Evolutionary conservation across 148 eudicot genomes (phyloP).

Genomic region (Suaeda aralocaspica): DNA sequence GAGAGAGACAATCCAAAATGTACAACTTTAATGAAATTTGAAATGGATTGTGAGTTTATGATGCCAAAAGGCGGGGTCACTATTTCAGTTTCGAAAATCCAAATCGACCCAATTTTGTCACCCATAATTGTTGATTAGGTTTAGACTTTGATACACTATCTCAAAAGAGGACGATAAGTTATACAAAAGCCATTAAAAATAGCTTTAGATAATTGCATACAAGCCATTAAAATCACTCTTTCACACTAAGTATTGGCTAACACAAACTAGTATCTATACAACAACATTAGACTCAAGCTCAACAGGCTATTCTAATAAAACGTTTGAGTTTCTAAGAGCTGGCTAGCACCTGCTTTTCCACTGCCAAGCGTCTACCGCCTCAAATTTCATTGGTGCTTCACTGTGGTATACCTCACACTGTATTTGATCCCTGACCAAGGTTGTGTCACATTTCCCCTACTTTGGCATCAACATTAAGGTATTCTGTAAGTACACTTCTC

Average conservation of each 20-base stretch:
- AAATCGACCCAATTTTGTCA: too few species aligned
- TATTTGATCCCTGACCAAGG: slow-evolving; percentile 24
- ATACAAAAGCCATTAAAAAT: background rate
- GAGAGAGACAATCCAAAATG: too few species aligned
- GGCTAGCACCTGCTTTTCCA: slow-evolving; percentile 7
- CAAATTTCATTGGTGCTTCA: slow-evolving; percentile 25
- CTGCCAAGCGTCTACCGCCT: background rate
- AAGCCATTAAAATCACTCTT: background rate
- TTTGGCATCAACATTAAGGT: slow-evolving; percentile 37
- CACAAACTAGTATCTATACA: background rate
- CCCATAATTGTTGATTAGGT: too few species aligned
- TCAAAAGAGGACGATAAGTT: background rate
- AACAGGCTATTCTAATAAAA: background rate
- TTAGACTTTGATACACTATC: background rate
- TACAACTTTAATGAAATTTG: too few species aligned
- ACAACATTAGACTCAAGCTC: background rate
- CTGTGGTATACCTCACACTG: slow-evolving; percentile 19
- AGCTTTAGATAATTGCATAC: background rate
- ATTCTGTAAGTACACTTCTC: slow-evolving; percentile 47
- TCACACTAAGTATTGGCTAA: slow-evolving; percentile 6
- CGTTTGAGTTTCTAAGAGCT: background rate
- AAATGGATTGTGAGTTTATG: too few species aligned
- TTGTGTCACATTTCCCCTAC: slow-evolving; percentile 24
- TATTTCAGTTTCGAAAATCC: too few species aligned
- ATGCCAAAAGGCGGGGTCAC: too few species aligned